Evolutionary conservation across 305 asterid genomes (phyloP).

Genomic region (Andrographis paniculata): DNA sequence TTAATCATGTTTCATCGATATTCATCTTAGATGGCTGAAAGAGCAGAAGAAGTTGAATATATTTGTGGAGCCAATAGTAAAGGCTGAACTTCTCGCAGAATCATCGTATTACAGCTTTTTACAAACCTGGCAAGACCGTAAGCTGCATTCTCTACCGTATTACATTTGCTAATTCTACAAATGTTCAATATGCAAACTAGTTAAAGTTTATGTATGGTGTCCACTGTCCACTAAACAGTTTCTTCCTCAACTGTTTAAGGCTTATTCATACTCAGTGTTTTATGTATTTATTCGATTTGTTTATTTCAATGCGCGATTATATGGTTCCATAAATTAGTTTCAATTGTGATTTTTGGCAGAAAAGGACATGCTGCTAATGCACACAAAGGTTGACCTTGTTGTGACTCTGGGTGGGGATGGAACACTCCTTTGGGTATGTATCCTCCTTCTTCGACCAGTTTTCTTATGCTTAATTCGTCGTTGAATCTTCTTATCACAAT

Average conservation of each 20-base stretch:
- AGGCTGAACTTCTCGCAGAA: conserved; percentile 67
- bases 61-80: conserved; percentile 84
- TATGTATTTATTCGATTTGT: too few species aligned
- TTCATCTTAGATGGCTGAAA: conserved; percentile 68
- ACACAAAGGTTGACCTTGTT: conserved; percentile 78
- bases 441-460: conserved; percentile 7
- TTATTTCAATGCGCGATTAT: too few species aligned
- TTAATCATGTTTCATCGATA: conserved; percentile 5
- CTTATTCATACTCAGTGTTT: too few species aligned
- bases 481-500: neutral
- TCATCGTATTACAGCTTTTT: conserved; percentile 67
- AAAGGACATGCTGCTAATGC: conserved; percentile 61
- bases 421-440: conserved; percentile 93
- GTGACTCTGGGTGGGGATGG: conserved; percentile 99
- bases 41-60: conserved; percentile 67
- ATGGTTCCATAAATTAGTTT: too few species aligned
- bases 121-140: conserved; percentile 81
- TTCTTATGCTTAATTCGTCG: too few species aligned
- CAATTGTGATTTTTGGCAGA: conserved; percentile 44
- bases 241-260: too few species aligned
- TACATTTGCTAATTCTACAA: too few species aligned
- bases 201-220: conserved; percentile 4
- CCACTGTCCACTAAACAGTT: too few species aligned
- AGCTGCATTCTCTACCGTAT: conserved; percentile 21
- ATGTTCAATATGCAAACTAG: too few species aligned